Base-by-base conservation (phyloP, 2,329 filamentous ascomycete genomes). In the Alternaria ventricosa region DNA sequence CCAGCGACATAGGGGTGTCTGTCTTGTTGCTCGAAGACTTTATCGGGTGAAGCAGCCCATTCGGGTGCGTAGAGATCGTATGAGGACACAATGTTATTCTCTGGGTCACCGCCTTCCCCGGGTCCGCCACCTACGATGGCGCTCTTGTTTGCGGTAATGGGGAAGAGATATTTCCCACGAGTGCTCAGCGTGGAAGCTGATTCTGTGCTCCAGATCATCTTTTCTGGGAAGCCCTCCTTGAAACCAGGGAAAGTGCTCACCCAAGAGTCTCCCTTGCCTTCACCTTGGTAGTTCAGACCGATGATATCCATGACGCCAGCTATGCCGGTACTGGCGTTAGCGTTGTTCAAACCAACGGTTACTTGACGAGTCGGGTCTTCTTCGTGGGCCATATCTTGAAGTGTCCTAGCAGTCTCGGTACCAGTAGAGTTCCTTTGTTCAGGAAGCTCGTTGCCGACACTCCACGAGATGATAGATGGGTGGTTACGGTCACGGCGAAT, bases 211-310 rank as follows among this genome's bases (percentile, higher is more conserved):
- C 67, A 71, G 15, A 77, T 70, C 71, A 87, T 78, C 73, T 86
- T 87, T 53, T 82, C 70, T 0, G 84, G 84, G 65, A 80, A 86
- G 5, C 70, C 71, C 20, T 69, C 63, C 69, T 84, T 83, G 75
- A 86, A 88, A 56, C 50, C 65, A 1, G 79, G 77, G 67, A 83
- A 87, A 74, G 65, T 79, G 78, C 63, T 86, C 75, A 72, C 10
- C 67, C 61, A 75, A n/a, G 70, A 66, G 46, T 75, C 77, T 18
- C 80, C 77, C 12, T 72, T 60, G 1, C 86, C 85, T 55, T 86
- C 84, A 55, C 86, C 86, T 68, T 87, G 86, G 73, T 87, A 88
- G 75, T 88, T 88, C 6, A 87, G 71, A 20, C 82, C 81, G n/a
- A 84, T 73, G 46, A 87, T 76, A 67, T 87, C 85, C 33, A 87